These are phyloP conservation scores for Ormosia emarginata DNA, from an alignment of 306 rosid species.

Conservation along the genomic window DNA sequence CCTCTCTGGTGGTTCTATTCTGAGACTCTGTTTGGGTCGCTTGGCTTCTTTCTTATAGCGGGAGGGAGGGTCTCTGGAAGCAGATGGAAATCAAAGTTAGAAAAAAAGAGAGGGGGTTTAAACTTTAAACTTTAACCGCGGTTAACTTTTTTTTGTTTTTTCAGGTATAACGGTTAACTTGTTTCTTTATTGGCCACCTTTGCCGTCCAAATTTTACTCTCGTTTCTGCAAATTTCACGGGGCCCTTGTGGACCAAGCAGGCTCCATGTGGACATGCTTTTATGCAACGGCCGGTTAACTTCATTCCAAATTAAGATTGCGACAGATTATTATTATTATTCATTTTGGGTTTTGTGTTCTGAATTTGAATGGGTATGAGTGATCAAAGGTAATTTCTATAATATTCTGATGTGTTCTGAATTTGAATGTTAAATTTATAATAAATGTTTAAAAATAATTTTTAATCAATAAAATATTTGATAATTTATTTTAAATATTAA, in stretches of 20 bases:
- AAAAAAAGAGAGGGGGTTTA: not conserved
- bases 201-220: not conserved
- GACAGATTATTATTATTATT: not conserved
- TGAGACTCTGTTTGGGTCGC: not conserved
- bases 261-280: not conserved
- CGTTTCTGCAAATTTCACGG: not conserved
- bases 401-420: no score
- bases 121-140: not conserved
- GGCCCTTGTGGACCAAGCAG: not conserved
- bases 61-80: not conserved
- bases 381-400: no score
- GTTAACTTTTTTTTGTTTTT: not conserved
- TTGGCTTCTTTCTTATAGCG: conserved; percentile 14
- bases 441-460: no score
- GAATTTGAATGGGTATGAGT: no score
- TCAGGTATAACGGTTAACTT: not conserved
- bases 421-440: no score
- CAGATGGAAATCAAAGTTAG: not conserved
- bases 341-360: not conserved
- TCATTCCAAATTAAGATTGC: not conserved
- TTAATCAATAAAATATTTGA: no score
- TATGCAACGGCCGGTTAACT: not conserved
- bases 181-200: not conserved
- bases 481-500: no score
- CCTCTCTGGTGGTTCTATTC: not conserved